Base-by-base conservation (phyloP, 305 asterid genomes). In the Stenogyne calaminthoides region DNA sequence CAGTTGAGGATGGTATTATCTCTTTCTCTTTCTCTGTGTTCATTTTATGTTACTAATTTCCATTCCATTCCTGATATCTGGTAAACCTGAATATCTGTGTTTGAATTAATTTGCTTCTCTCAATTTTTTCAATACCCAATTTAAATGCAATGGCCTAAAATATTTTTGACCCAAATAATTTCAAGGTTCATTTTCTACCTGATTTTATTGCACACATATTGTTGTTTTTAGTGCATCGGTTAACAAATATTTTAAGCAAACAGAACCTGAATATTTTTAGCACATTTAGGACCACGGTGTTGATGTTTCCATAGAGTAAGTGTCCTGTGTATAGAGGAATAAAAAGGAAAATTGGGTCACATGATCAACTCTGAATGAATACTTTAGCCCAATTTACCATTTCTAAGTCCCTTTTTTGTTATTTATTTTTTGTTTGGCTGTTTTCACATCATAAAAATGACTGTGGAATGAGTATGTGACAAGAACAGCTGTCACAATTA, bases 1-100 rank as follows among this genome's bases (percentile, higher is more conserved):
- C 37, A 5, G 75, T 81, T 61, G 82, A 81, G 40, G 84, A 81
- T 55, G 84, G 84, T 81, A 65, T n/a, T n/a, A n/a, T n/a, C n/a
- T n/a, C 9, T 47, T 60, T 22, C 68, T 55, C 47, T 40, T 37
- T 12, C 46, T 22, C 3, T 6, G 8, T 14, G 34, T 20, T 4
- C 39, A 1, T 56, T 55, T 1, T 29, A 6, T 37, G 22, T 32
- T 9, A n/a, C 20, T 51, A 40, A 40, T 40, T n/a, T n/a, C n/a
- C n/a, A n/a, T 40, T 12, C 7, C 8, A 18, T 72, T 4, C 27
- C 20, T 63, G 42, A 16, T 14, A 16, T 42, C 37, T 44, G 18
- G 46, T 57, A 46, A 16, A 32, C 20, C 12, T n/a, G 46, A 44
- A 32, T 37, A 20, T 9, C 9, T 20, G 19, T 20, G 67, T 57